phyloP scores from a whole-genome alignment of 2,329 filamentous ascomycete species.

The Verticillium dahliae region DNA sequence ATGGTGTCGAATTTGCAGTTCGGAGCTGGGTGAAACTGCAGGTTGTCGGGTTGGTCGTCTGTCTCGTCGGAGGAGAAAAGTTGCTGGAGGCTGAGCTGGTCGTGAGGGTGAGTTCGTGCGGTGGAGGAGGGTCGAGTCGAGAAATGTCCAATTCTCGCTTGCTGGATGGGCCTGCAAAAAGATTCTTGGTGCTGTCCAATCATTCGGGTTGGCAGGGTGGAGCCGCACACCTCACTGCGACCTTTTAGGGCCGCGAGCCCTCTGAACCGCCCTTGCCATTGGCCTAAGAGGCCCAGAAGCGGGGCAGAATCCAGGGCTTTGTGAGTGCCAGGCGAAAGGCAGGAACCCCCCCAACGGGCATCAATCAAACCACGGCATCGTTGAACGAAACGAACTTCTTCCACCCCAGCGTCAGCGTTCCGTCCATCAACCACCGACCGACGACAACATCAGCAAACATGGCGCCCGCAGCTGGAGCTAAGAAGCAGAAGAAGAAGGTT shows the following conservation, averaged over 20 bases:
- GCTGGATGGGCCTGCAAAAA: neutral
- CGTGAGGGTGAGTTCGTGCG: neutral
- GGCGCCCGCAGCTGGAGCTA: constrained; percentile 40
- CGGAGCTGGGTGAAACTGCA: constrained; percentile 10
- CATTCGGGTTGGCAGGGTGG: neutral
- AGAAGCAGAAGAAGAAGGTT: constrained; percentile 44
- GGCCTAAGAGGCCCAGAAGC: neutral
- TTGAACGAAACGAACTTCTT: neutral
- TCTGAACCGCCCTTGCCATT: neutral
- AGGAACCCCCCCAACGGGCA: neutral
- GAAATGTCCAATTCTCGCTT: neutral
- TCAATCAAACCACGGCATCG: neutral
- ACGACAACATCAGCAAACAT: constrained; percentile 5
- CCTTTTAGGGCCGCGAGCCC: neutral
- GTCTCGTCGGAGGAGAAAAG: constrained; percentile 2
- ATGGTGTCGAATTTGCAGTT: constrained; percentile 47
- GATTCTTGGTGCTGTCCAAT: neutral
- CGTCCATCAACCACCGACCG: neutral
- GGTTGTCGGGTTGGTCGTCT: constrained; percentile 7
- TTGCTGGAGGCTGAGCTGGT: constrained; percentile 1
- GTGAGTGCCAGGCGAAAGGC: neutral
- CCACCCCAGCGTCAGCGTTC: neutral
- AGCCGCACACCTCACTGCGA: neutral
- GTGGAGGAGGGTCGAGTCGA: constrained; percentile 1
- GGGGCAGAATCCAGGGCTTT: neutral